phyloP scores from a whole-genome alignment of 495 filamentous ascomycete species.

The Sphaerosporella brunnea region DNA sequence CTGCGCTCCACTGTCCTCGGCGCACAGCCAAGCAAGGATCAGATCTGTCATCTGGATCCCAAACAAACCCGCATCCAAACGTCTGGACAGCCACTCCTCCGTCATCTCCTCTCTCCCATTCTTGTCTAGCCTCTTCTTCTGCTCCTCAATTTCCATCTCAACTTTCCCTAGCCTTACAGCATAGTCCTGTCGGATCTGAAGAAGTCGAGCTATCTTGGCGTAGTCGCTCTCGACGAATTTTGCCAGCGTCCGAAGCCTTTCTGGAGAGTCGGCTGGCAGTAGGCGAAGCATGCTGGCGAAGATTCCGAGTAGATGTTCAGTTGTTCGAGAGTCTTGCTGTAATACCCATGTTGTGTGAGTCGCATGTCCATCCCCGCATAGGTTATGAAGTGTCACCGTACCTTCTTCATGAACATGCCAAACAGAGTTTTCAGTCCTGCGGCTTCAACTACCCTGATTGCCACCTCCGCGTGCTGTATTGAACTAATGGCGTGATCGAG shows the following conservation, averaged over 20 bases:
- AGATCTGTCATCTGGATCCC: conserved; percentile 73
- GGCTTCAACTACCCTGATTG: conserved; percentile 58
- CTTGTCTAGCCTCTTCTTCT: conserved; percentile 16
- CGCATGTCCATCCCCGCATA: not conserved
- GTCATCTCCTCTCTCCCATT: conserved; percentile 39
- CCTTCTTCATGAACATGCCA: conserved; percentile 77
- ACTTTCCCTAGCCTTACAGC: conserved; percentile 43
- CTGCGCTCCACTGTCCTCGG: conserved; percentile 71
- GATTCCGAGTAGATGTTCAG: conserved; percentile 77
- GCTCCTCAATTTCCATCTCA: conserved; percentile 50
- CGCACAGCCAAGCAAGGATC: conserved; percentile 78
- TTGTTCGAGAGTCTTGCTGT: conserved; percentile 45
- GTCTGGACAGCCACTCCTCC: conserved; percentile 64
- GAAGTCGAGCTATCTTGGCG: conserved; percentile 55
- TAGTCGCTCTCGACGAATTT: conserved; percentile 96
- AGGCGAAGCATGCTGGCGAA: conserved; percentile 68
- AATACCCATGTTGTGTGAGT: not conserved
- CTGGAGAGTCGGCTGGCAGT: conserved; percentile 57
- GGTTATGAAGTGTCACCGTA: conserved; percentile 15
- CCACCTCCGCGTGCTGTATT: conserved; percentile 35
- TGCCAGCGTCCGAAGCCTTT: conserved; percentile 67
- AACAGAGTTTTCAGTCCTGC: conserved; percentile 76
- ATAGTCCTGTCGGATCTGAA: conserved; percentile 56
- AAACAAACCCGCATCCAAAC: conserved; percentile 75
- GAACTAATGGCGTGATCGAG: conserved; percentile 57